Base-by-base conservation (phyloP, 441 rosid genomes). In the Aleurites moluccanus region DNA sequence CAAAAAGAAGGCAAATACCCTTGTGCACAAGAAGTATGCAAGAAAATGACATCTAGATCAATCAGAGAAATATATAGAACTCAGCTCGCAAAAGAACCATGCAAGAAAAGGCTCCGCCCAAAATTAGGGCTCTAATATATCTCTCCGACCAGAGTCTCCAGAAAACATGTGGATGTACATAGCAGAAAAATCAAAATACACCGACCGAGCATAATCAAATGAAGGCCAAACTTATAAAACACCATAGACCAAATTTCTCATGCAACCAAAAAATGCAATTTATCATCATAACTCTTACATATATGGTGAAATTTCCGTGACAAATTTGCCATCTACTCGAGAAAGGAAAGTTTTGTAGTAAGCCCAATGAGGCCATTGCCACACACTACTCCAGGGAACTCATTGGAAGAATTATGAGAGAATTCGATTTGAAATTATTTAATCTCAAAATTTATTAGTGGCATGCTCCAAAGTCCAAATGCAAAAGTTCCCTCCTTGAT, bases 21-120 rank as follows among this genome's bases (percentile, higher is more conserved):
- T 28, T 5, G 6, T 35, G 67, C 47, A 63, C 25, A 35, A 63
- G 23, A 47, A 0, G 0, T 15, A 49, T 42, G 40, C 52, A 47
- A 67, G 57, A 47, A 67, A 47, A 67, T 47, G 40, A 38, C 40
- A 27, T 18, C 40, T 67, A 47, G 35, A 67, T 67, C 23, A 23
- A 67, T 38, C 7, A 6, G 40, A 38, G 40, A 38, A 52, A 16
- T 52, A 20, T 52, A 23, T 20, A 16, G 20, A 52, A 15, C 20
- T 52, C 1, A 52, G 40, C 40, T 38, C 40, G 40, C 15, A 38
- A 25, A 23, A 45, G 70, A 47, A 67, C 30, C 10, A 65, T 21
- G 40, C 3, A 27, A 47, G 49, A 27, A 27, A 5, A n/a, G 30
- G 18, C 45, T 11, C 63, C 63, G 25, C 13, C 13, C 62, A 57